These are phyloP conservation scores for Eugenia klotzschiana DNA, from an alignment of 441 rosid species.

Conservation along the genomic window DNA sequence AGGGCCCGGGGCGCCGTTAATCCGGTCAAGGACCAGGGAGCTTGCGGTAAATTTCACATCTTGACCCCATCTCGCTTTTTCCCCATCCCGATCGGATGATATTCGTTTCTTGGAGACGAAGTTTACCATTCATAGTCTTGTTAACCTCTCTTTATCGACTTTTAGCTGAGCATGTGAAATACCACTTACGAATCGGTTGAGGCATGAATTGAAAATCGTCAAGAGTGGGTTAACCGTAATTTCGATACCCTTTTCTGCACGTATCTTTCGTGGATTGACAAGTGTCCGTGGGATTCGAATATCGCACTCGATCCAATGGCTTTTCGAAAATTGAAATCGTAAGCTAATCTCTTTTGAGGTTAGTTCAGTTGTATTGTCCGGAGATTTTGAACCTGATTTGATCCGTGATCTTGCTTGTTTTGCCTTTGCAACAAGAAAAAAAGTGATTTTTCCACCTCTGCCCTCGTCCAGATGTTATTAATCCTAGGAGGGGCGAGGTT, in stretches of 20 bases:
- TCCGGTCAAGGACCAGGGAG: slow-evolving; percentile 50
- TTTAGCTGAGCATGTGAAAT: neutral
- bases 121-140: neutral
- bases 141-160: neutral
- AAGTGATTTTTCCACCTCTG: neutral
- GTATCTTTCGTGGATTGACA: neutral
- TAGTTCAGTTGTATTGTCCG: neutral
- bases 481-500: neutral
- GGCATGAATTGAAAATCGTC: neutral
- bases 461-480: neutral
- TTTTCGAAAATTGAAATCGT: neutral
- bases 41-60: slow-evolving; percentile 29
- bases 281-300: neutral
- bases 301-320: neutral
- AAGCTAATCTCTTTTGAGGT: neutral
- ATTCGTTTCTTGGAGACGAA: neutral
- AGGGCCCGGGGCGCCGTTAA: slow-evolving; percentile 43
- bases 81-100: neutral
- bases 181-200: neutral
- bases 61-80: neutral
- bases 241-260: no score
- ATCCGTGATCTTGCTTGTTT: neutral
- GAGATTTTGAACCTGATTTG: neutral
- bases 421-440: neutral
- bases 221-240: neutral